Conservation (phyloP, 192 early-diverging fungal genomes). For the Backusella tuberculispora region DNA sequence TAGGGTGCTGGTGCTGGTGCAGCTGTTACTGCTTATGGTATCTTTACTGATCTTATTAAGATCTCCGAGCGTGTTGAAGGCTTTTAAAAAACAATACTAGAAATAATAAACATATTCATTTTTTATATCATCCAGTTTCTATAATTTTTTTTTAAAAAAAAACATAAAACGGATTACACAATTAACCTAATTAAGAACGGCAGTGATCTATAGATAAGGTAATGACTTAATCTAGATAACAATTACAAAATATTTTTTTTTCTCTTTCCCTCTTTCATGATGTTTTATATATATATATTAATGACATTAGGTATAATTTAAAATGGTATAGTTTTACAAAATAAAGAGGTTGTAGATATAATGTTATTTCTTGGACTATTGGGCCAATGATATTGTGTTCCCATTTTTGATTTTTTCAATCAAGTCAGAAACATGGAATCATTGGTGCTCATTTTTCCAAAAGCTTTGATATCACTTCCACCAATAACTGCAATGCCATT, state of each 20-base stretch:
- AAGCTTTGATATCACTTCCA: neutral
- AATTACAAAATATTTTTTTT: neutral
- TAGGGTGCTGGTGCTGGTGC: slow-evolving; percentile 86
- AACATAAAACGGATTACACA: neutral
- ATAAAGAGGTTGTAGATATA: neutral
- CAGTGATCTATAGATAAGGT: neutral
- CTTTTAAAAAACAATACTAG: slow-evolving; percentile 1
- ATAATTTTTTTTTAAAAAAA: neutral
- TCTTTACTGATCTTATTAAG: slow-evolving; percentile 93
- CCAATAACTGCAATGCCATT: neutral
- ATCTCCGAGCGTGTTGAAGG: slow-evolving; percentile 66
- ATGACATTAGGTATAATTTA: neutral
- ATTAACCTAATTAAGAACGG: neutral
- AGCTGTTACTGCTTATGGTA: slow-evolving; percentile 97
- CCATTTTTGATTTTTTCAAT: neutral
- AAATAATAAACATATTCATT: neutral
- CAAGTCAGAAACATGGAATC: neutral
- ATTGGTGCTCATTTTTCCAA: slow-evolving; percentile 2
- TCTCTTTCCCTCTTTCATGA: neutral
- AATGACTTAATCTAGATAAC: neutral
- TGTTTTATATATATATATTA: neutral
- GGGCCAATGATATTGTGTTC: neutral
- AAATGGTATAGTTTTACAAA: slow-evolving; percentile 11
- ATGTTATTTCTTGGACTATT: neutral
- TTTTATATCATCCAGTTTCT: neutral